phyloP scores from a whole-genome alignment of 495 filamentous ascomycete genomes.

The Neurospora sp. region DNA sequence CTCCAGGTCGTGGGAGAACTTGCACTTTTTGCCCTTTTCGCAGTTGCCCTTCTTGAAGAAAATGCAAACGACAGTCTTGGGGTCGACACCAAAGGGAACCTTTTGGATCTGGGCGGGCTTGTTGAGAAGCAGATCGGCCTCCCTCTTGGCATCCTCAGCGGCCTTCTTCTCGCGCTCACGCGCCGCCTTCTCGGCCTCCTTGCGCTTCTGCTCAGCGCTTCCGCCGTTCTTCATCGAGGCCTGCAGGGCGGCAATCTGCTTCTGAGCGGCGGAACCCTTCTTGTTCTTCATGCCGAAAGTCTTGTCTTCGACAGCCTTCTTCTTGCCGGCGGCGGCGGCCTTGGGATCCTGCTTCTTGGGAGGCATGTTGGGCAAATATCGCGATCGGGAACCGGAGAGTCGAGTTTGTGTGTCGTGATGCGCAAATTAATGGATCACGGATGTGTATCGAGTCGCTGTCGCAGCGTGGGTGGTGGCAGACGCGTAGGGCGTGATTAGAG shows the following conservation, averaged over 20 bases:
- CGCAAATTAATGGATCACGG: not conserved
- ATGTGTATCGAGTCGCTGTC: not conserved
- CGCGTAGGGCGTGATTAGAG: not conserved
- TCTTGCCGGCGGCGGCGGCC: slow-evolving; percentile 28
- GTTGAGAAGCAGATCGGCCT: slow-evolving; percentile 73
- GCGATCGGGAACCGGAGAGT: not conserved
- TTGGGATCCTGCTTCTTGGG: slow-evolving; percentile 70
- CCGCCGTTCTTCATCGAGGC: slow-evolving; percentile 61
- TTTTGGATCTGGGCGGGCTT: slow-evolving; percentile 94
- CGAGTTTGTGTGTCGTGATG: not conserved
- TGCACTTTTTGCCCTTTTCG: slow-evolving; percentile 96
- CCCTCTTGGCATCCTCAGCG: slow-evolving; percentile 70
- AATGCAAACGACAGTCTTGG: slow-evolving; percentile 93
- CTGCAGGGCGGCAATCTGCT: slow-evolving; percentile 71
- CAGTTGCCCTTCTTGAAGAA: slow-evolving; percentile 96
- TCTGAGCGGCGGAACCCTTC: slow-evolving; percentile 85
- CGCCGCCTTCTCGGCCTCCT: slow-evolving; percentile 78
- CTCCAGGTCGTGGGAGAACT: slow-evolving; percentile 87
- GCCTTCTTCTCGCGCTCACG: slow-evolving; percentile 74
- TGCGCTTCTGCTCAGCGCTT: slow-evolving; percentile 73
- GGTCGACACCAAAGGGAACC: slow-evolving; percentile 94
- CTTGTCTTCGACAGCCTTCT: slow-evolving; percentile 79
- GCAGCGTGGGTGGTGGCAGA: not conserved
- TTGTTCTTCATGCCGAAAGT: slow-evolving; percentile 99
- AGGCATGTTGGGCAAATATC: slow-evolving; percentile 57